Evolutionary conservation across 106 monocot genomes (phyloP), one percentile per base, ranked within the genome.

Genomic region (Apostasia shenzhenica): DNA sequence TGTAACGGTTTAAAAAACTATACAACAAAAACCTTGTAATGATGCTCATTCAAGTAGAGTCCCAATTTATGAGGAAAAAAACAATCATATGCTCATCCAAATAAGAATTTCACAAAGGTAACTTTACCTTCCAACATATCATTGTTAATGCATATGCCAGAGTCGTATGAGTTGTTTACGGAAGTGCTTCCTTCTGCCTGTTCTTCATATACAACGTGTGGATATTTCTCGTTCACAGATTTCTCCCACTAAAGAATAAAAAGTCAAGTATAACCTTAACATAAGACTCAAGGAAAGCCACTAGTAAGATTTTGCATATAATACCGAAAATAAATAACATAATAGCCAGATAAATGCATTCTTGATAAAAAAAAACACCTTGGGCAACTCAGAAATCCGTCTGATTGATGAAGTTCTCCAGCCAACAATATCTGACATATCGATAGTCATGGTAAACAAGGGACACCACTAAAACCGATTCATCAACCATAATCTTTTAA

Each of bases 371-470:
- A 57, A 44, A 44, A 51, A 49, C 73, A 99, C 97, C 89, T 85
- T 80, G 45, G 97, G 97, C 47, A 97, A 67, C 78, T 92, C 92
- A 14, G 82, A 85, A 58, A 85, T 84, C 65, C 89, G 84, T 71
- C 97, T 84, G 59, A 97, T 97, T 70, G 97, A 97, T 77, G 97
- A 92, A 49, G 97, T 97, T 69, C 97, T 92, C 97, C 97, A 97
- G n/a, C 97, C 97, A 56, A 97, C 97, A 73, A 97, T 81, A 84
- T 92, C 97, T 97, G 78, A 70, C 54, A 45, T 13, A 59, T 1
- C 69, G 54, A 48, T 1, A 67, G 85, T 86, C 54, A 67, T 60
- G 81, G 63, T 59, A 78, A 88, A 45, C 62, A 62, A 8, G 40
- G 38, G 41, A 45, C 62, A 13, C 13, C 1, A 11, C 5, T 62